phyloP scores from a whole-genome alignment of 257 asterid genomes.

The Capsicum pubescens region DNA sequence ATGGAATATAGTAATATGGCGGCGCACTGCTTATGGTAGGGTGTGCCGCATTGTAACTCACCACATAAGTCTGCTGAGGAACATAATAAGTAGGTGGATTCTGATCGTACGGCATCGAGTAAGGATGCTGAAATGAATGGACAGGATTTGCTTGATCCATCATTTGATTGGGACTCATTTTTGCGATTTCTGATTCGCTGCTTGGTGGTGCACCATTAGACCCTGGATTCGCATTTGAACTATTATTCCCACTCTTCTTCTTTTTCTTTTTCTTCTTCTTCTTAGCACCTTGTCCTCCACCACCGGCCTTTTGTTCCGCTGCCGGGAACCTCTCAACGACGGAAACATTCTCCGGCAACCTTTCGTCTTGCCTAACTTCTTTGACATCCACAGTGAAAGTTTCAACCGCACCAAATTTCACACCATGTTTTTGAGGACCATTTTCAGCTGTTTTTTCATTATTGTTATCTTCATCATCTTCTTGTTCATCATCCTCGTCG shows the following conservation, averaged over 20 bases:
- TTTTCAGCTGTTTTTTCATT: constrained; percentile 38
- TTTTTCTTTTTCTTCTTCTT: constrained; percentile 69
- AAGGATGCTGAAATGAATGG: constrained; percentile 39
- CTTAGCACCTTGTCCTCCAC: constrained; percentile 36
- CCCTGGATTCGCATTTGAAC: constrained; percentile 33
- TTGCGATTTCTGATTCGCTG: constrained; percentile 49
- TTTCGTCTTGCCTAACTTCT: constrained; percentile 18
- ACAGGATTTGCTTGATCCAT: constrained; percentile 44
- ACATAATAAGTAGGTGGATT: constrained; percentile 40
- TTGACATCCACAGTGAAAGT: constrained; percentile 32
- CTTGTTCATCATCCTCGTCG: constrained; percentile 51
- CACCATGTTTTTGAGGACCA: constrained; percentile 44
- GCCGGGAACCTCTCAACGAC: constrained; percentile 37
- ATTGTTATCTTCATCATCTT: constrained; percentile 35
- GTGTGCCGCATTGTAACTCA: constrained; percentile 66
- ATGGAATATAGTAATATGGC: constrained; percentile 52
- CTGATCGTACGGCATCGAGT: constrained; percentile 8
- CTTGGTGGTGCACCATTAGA: constrained; percentile 42
- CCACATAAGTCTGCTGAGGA: constrained; percentile 52
- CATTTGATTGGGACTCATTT: constrained; percentile 47
- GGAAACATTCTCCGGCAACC: constrained; percentile 43
- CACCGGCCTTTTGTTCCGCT: constrained; percentile 33
- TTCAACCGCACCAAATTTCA: constrained; percentile 54
- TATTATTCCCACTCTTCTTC: constrained; percentile 39
- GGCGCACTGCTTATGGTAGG: constrained; percentile 52